Percentiles rank a stretch among this genome's conserved stretches.
phyloP scores from a whole-genome alignment of 345 rosid species.

The Atalantia buxifolia region DNA sequence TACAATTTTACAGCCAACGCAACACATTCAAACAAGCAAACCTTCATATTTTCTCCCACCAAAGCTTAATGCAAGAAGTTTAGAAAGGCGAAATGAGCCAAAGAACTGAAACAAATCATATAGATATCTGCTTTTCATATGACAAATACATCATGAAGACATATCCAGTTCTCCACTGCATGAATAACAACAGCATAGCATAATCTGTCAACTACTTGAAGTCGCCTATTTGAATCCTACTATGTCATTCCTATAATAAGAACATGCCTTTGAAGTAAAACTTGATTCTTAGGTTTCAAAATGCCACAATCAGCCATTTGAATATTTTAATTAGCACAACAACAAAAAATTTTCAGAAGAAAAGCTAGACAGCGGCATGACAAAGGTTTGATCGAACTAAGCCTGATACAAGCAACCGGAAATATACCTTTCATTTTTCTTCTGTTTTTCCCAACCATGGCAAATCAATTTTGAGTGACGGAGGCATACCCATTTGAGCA shows the following conservation, averaged over 20 bases:
- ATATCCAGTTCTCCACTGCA: background rate
- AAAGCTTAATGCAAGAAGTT: background rate
- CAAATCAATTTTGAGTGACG: slow-evolving; percentile 57
- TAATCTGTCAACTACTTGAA: slow-evolving; percentile 1
- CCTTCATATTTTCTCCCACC: background rate
- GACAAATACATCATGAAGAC: slow-evolving; percentile 8
- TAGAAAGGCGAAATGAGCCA: background rate
- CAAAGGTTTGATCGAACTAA: slow-evolving; percentile 15
- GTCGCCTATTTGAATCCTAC: slow-evolving; percentile 14
- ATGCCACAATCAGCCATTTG: slow-evolving; percentile 11
- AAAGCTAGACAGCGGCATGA: slow-evolving; percentile 13
- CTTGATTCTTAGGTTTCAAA: background rate
- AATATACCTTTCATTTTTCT: slow-evolving; percentile 37
- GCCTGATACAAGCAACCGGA: slow-evolving; percentile 5
- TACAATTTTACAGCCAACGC: background rate
- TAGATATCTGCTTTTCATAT: slow-evolving; percentile 11
- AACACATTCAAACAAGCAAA: background rate
- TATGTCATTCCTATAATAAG: slow-evolving; percentile 4
- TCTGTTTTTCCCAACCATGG: slow-evolving; percentile 58
- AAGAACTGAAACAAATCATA: slow-evolving; percentile 7
- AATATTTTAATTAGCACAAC: slow-evolving; percentile 13
- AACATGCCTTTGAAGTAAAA: slow-evolving; percentile 3
- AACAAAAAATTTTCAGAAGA: background rate
- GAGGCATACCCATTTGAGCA: slow-evolving; percentile 43
- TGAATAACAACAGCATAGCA: background rate